phyloP scores from a whole-genome alignment of 768 basidiomycete genomes.

The Cantharellus cinnabarinus region DNA sequence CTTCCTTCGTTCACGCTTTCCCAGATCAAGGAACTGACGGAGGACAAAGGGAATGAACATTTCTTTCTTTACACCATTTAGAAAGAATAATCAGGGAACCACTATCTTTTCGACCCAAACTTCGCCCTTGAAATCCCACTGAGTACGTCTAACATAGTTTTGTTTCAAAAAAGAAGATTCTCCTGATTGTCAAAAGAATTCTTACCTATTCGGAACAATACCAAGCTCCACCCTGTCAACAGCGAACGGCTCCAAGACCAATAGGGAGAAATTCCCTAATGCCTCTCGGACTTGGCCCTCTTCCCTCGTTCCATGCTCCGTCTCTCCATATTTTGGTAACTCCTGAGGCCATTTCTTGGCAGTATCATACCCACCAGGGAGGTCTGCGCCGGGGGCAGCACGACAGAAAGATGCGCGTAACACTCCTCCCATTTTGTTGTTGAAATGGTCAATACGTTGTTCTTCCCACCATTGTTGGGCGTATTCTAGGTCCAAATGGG shows the following conservation, averaged over 20 bases:
- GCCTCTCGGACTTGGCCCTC: slow-evolving; percentile 32
- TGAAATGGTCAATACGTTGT: slow-evolving; percentile 39
- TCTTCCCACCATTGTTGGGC: slow-evolving; percentile 38
- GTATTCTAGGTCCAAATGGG: slow-evolving; percentile 24
- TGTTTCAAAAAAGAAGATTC: no score
- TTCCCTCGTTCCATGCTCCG: slow-evolving; percentile 21
- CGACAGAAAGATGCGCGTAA: slow-evolving; percentile 59
- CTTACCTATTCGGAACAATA: slow-evolving; percentile 32
- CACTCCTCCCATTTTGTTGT: slow-evolving; percentile 28
- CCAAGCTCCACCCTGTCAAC: slow-evolving; percentile 48
- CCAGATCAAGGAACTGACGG: no score
- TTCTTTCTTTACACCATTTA: no score
- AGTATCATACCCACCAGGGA: slow-evolving; percentile 34
- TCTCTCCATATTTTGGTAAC: slow-evolving; percentile 27
- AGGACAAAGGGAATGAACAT: no score
- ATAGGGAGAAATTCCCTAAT: slow-evolving; percentile 44
- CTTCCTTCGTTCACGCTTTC: no score
- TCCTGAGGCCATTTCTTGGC: slow-evolving; percentile 35
- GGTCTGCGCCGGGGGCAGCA: slow-evolving; percentile 38
- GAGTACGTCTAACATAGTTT: no score
- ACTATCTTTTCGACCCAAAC: no score
- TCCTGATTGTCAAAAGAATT: no score
- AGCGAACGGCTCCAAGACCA: slow-evolving; percentile 47
- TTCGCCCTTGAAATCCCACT: no score
- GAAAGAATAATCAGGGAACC: no score